A percentile compares a stretch with the other conserved stretches of the same genome.
These are phyloP conservation scores for Schrenkiella parvula DNA, from an alignment of 345 rosid genomes.

Conservation along the genomic window DNA sequence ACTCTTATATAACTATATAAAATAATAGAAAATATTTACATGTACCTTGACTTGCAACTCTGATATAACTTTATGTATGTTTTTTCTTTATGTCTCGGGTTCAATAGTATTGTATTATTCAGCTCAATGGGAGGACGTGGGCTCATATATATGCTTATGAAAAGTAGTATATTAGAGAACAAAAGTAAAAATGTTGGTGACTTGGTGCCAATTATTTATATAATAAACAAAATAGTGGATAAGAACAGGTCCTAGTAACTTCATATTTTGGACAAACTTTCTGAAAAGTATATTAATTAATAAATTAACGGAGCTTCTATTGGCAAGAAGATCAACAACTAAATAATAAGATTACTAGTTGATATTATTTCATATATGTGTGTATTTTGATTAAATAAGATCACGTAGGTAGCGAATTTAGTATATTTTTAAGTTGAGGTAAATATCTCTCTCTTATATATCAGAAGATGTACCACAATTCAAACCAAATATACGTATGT, in stretches of 20 bases:
- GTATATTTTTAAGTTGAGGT: background rate
- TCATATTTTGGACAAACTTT: background rate
- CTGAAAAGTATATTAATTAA: background rate
- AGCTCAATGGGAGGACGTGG: conserved; percentile 13
- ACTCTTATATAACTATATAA: background rate
- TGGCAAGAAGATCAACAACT: conserved; percentile 9
- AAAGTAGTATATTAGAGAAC: conserved; percentile 12
- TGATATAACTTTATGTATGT: background rate
- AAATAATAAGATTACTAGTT: background rate
- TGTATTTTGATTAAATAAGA: background rate
- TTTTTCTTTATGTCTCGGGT: conserved; percentile 20
- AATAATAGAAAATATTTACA: background rate
- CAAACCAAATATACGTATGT: background rate
- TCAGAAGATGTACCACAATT: background rate
- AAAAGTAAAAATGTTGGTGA: conserved; percentile 25
- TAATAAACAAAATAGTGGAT: conserved; percentile 16
- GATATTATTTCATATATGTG: background rate
- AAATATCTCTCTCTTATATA: background rate
- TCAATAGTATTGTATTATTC: conserved; percentile 3
- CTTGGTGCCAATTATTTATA: conserved; percentile 17
- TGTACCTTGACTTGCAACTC: background rate
- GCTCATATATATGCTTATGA: conserved; percentile 1
- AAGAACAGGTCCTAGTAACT: conserved; percentile 17
- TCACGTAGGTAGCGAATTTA: background rate
- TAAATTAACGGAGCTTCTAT: background rate